Conservation (phyloP, 1,284 basidiomycete genomes). For the Ustilago esculenta region DNA sequence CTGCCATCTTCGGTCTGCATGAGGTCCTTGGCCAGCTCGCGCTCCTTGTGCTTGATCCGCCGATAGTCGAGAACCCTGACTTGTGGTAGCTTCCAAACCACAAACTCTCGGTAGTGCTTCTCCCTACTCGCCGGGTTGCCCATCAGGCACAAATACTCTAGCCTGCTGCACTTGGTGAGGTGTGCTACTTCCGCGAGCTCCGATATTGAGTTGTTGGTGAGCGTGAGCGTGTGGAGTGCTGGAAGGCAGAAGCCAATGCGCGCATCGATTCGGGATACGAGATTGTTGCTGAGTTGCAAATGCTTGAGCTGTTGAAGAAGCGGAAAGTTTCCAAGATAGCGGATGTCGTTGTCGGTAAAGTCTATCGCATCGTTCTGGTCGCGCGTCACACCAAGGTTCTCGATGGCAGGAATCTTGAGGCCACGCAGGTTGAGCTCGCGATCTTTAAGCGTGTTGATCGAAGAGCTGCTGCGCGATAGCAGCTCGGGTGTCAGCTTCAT, state of each 20-base stretch:
- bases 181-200: slow-evolving; percentile 85
- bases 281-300: slow-evolving; percentile 86
- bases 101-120: slow-evolving; percentile 95
- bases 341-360: slow-evolving; percentile 93
- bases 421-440: slow-evolving; percentile 75
- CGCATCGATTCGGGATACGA: slow-evolving; percentile 81
- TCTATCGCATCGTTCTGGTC: slow-evolving; percentile 95
- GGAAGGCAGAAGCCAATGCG: slow-evolving; percentile 84
- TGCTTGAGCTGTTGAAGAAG: slow-evolving; percentile 81
- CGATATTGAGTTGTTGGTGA: slow-evolving; percentile 70
- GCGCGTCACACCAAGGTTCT: slow-evolving; percentile 98
- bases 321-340: slow-evolving; percentile 85
- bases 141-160: slow-evolving; percentile 83
- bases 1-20: slow-evolving; percentile 57
- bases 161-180: slow-evolving; percentile 78
- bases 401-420: slow-evolving; percentile 96
- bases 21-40: slow-evolving; percentile 49
- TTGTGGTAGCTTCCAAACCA: slow-evolving; percentile 70
- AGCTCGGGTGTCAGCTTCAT: slow-evolving; percentile 96
- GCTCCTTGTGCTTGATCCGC: slow-evolving; percentile 85
- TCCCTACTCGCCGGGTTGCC: slow-evolving; percentile 92
- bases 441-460: slow-evolving; percentile 89
- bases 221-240: slow-evolving; percentile 77
- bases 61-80: slow-evolving; percentile 96
- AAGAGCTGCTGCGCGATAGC: slow-evolving; percentile 78